These are phyloP conservation scores for Rubroshorea leprosula DNA, from an alignment of 345 rosid genomes.

Conservation along the genomic window DNA sequence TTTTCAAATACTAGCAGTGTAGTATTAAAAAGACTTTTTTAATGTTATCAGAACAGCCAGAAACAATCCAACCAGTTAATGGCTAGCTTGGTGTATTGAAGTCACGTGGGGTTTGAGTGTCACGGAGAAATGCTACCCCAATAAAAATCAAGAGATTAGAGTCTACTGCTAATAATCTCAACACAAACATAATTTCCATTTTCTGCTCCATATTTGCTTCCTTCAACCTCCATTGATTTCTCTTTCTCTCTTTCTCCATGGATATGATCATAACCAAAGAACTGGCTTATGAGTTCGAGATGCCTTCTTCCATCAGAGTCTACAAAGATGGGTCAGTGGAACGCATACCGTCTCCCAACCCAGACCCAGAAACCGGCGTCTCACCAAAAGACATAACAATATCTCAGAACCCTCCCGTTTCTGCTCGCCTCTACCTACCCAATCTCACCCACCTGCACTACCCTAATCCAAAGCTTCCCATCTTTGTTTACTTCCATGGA, in stretches of 20 bases:
- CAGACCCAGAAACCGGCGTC: slow-evolving; percentile 34
- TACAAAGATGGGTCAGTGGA: slow-evolving; percentile 37
- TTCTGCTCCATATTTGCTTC: too few species aligned
- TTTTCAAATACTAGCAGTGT: too few species aligned
- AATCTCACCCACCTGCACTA: not conserved
- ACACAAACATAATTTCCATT: too few species aligned
- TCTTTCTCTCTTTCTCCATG: too few species aligned
- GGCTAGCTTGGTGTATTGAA: too few species aligned
- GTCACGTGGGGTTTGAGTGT: too few species aligned
- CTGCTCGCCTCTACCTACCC: slow-evolving; percentile 38
- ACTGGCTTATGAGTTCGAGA: slow-evolving; percentile 13
- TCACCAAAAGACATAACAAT: slow-evolving; percentile 34
- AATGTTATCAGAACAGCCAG: too few species aligned
- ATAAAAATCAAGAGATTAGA: too few species aligned
- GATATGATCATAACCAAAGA: not conserved
- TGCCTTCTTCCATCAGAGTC: slow-evolving; percentile 19
- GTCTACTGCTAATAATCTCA: too few species aligned
- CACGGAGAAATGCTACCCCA: too few species aligned
- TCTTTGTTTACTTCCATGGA: slow-evolving; percentile 40
- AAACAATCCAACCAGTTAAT: too few species aligned
- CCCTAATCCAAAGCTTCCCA: slow-evolving; percentile 26
- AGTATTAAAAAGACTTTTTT: too few species aligned
- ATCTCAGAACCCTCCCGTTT: slow-evolving; percentile 21
- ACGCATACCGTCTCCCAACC: slow-evolving; percentile 17
- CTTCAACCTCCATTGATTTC: not conserved